phyloP scores from a whole-genome alignment of 2,329 filamentous ascomycete species.

The Dothistroma pini region DNA sequence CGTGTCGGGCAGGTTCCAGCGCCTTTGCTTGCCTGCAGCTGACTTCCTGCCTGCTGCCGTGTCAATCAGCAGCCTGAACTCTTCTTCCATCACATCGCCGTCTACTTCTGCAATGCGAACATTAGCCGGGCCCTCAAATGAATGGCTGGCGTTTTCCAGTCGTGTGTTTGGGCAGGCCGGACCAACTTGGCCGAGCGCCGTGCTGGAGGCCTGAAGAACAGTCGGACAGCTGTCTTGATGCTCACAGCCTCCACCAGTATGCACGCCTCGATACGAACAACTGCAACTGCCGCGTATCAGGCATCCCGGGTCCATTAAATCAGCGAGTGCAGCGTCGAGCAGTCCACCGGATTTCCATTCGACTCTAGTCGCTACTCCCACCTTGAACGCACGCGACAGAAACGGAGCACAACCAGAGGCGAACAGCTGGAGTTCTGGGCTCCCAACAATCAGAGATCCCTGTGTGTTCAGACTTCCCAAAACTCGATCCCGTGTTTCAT shows the following conservation, averaged over 20 bases:
- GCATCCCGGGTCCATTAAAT: neutral
- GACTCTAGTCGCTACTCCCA: neutral
- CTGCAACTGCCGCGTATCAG: neutral
- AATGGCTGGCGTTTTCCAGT: neutral
- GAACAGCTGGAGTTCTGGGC: neutral
- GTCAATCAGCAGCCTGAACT: neutral
- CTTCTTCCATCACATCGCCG: neutral
- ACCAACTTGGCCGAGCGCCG: neutral
- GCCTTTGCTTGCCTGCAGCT: neutral
- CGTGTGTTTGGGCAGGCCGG: neutral
- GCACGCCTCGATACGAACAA: neutral
- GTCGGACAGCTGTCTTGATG: neutral
- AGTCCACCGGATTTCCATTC: neutral
- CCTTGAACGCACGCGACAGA: neutral
- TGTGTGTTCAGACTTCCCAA: neutral
- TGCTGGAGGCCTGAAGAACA: neutral
- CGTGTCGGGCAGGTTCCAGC: neutral
- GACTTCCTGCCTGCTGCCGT: neutral
- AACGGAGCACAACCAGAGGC: neutral
- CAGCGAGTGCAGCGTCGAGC: neutral
- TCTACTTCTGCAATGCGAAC: neutral
- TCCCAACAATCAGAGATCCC: neutral
- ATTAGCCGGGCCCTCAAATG: neutral
- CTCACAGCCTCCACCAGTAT: neutral
- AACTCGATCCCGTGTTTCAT: neutral